Evolutionary conservation across 2,329 filamentous ascomycete genomes (phyloP), one percentile per base, ranked within the genome.

Genomic region (Xylaria sp.): DNA sequence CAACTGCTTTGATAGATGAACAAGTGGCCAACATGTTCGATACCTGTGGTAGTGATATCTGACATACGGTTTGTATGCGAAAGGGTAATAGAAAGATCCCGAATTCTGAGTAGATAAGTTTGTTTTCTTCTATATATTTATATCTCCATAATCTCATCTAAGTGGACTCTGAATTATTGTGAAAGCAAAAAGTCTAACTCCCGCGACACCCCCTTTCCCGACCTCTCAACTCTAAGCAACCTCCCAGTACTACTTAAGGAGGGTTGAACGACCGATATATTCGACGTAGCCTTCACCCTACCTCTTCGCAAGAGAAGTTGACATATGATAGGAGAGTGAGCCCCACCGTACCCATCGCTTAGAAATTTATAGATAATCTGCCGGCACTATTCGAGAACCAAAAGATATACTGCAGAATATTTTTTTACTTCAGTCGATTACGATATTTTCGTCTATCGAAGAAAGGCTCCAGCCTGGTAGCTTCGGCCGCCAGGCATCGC

Each of bases 321-420:
- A 39, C 10, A 44, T 34, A 23, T n/a, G 25, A 20, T 9, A 44
- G 6, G 20, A 23, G 46, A 37, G 34, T 10, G 64, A 13, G 58
- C 67, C 58, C 67, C 67, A 69, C 58, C 52, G 28, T 50, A 55
- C 39, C 51, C 23, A 60, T 65, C 34, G 57, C 13, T n/a, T 46
- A 58, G 55, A 65, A n/a, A 18, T 54, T 65, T 58, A 61, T 28
- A 52, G 37, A 37, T 15, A 25, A 28, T 12, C 10, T 20, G 41
- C 6, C 18, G n/a, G 2, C n/a, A 13, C 15, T 55, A 37, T 13
- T 28, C 25, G 18, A 1, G 20, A 28, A 18, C 5, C 8, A n/a
- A 57, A 44, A 32, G 34, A 32, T n/a, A 28, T 1, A 34, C 32
- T 10, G 10, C 23, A 60, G n/a, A 13, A 44, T 34, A 50, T 50